Evolutionary conservation across 2,329 filamentous ascomycete genomes (phyloP), one percentile per base, ranked within the genome.

Genomic region (Sclerotinia trifoliorum): DNA sequence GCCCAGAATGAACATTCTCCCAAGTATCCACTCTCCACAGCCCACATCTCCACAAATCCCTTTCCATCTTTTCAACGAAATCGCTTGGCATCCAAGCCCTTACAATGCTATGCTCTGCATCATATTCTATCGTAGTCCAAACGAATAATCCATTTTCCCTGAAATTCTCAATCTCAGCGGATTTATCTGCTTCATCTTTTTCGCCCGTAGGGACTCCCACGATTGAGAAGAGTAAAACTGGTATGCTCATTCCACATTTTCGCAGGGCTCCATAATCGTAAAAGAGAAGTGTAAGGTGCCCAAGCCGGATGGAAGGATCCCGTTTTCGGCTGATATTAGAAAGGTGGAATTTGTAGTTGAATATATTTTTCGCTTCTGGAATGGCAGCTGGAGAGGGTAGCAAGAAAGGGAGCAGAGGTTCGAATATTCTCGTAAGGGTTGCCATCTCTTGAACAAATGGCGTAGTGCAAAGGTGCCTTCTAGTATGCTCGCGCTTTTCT

Each of bases 361-460:
- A 17, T 19, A 61, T 32, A 10, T 2, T 2, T n/a, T n/a, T 15
- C 24, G 11, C 21, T 46, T 61, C 29, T 32, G 57, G 26, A 32
- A 48, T 48, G 4, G n/a, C 5, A 48, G 42, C 15, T 5, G 29
- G 39, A 60, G 24, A 29, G 24, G 61, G 48, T 10, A 52, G 52
- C 6, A 48, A 48, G 46, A 71, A 70, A 5, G 70, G 70, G 2
- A 73, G 66, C 5, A 71, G 21, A n/a, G 69, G 64, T n/a, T 60
- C 17, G 42, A 73, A 71, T 3, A 70, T 48, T 29, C 39, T n/a
- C 11, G 66, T 29, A 7, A 71, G 64, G 13, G 58, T 66, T 5
- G 29, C 39, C 49, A 70, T 64, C 62, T 73, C 67, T n/a, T 57
- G 51, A 21, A 29, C 17, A 61, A 71, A 73, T 8, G 67, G 70